Evolutionary conservation across 345 rosid genomes (phyloP).

Genomic region (Abelmoschus esculentus): DNA sequence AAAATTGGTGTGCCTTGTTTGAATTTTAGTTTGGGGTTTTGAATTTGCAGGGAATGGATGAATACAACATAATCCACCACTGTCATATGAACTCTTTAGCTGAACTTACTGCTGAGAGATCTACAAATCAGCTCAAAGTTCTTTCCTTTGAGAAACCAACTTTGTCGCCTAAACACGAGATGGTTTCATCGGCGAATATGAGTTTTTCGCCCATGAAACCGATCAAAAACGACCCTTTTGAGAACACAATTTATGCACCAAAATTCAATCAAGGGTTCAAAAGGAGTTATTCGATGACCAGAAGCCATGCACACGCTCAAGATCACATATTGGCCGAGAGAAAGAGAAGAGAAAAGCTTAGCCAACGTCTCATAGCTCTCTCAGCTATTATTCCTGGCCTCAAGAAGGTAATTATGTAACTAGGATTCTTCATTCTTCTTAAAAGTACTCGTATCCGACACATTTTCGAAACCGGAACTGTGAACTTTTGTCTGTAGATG

Average conservation of each 20-base stretch:
- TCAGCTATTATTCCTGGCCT: conserved; percentile 51
- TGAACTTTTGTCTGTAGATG: conserved; percentile 20
- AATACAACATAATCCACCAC: conserved; percentile 33
- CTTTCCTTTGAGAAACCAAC: conserved; percentile 22
- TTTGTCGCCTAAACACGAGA: conserved; percentile 23
- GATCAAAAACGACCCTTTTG: not conserved
- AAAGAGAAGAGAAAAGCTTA: conserved; percentile 49
- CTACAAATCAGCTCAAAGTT: conserved; percentile 22
- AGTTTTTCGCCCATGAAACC: not conserved
- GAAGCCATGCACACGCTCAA: conserved; percentile 32
- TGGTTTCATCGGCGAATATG: conserved; percentile 3
- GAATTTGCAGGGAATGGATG: conserved; percentile 33
- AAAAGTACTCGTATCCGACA: too few species aligned
- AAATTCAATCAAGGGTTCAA: conserved; percentile 5
- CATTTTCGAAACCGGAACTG: not conserved
- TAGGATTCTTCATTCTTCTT: not conserved
- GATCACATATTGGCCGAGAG: conserved; percentile 51
- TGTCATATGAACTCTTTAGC: conserved; percentile 28
- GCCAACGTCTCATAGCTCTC: conserved; percentile 48
- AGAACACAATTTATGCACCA: conserved; percentile 9
- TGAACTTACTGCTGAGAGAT: conserved; percentile 19
- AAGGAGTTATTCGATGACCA: conserved; percentile 10
- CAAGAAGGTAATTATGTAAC: conserved; percentile 30
- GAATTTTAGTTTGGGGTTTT: not conserved
- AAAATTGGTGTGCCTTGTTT: not conserved